Evolutionary conservation across 2,329 filamentous ascomycete genomes (phyloP).

Genomic region (Paraconiothyrium sp.): DNA sequence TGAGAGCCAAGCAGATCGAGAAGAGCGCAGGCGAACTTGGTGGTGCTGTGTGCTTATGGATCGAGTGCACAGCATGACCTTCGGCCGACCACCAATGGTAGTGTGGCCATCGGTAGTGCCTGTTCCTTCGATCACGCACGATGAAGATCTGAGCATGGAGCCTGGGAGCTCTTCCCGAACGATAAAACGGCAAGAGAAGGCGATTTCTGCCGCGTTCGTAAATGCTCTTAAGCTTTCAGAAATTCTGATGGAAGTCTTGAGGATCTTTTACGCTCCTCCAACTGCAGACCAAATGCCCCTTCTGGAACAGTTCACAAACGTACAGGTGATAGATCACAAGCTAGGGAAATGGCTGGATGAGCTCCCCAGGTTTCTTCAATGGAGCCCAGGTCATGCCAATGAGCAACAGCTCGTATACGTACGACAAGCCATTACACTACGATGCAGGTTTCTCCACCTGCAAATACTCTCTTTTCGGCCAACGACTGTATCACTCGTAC

Average conservation of each 20-base stretch:
- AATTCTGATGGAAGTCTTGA: conserved; percentile 16
- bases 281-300: neutral
- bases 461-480: conserved; percentile 16
- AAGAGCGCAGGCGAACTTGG: conserved; percentile 25
- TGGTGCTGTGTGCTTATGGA: conserved; percentile 25
- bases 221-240: conserved; percentile 11
- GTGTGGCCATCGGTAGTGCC: conserved; percentile 14
- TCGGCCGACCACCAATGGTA: conserved; percentile 25
- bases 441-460: conserved; percentile 3
- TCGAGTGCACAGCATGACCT: conserved; percentile 25
- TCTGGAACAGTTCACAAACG: conserved; percentile 10
- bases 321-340: conserved; percentile 2
- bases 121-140: conserved; percentile 13
- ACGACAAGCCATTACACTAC: conserved; percentile 7
- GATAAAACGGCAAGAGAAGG: neutral
- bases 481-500: conserved; percentile 7
- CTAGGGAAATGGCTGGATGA: conserved; percentile 1
- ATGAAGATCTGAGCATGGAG: conserved; percentile 13
- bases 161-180: conserved; percentile 6
- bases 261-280: neutral
- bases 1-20: conserved; percentile 21
- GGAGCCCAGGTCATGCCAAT: neutral
- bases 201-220: conserved; percentile 11
- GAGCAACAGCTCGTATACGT: conserved; percentile 5
- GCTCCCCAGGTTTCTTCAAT: conserved; percentile 6